phyloP scores from a whole-genome alignment of 345 rosid genomes.

The Arabis hirsuta region DNA sequence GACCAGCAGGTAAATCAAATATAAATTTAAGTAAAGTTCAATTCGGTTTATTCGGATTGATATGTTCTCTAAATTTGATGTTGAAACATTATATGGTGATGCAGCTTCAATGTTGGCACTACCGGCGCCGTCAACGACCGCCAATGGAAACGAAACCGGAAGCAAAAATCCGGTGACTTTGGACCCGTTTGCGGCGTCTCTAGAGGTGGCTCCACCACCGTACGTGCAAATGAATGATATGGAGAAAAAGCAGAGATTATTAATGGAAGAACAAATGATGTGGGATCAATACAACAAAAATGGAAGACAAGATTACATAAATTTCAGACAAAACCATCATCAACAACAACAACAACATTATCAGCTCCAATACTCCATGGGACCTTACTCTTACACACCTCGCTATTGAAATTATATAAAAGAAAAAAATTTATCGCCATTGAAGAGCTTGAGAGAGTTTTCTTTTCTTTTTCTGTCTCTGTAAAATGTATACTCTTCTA shows the following conservation, averaged over 20 bases:
- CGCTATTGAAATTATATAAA: slow-evolving; percentile 15
- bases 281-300: slow-evolving; percentile 68
- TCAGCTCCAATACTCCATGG: slow-evolving; percentile 34
- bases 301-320: slow-evolving; percentile 61
- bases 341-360: slow-evolving; percentile 28
- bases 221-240: slow-evolving; percentile 72
- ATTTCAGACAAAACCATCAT: slow-evolving; percentile 31
- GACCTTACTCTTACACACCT: slow-evolving; percentile 36
- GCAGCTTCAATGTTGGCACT: slow-evolving; percentile 54
- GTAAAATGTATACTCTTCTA: slow-evolving; percentile 16
- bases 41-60: too few relatives aligned
- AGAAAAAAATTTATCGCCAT: neutral
- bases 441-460: neutral
- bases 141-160: slow-evolving; percentile 38
- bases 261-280: slow-evolving; percentile 68
- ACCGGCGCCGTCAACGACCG: slow-evolving; percentile 47
- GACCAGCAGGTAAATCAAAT: slow-evolving; percentile 40
- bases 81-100: neutral
- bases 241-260: slow-evolving; percentile 63
- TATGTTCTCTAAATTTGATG: too few relatives aligned
- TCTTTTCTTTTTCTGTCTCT: neutral
- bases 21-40: too few relatives aligned
- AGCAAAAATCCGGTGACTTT: slow-evolving; percentile 16
- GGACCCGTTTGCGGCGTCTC: slow-evolving; percentile 69
- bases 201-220: slow-evolving; percentile 59